phyloP scores from a whole-genome alignment of 2,329 filamentous ascomycete species.

The Clonostachys chloroleuca region DNA sequence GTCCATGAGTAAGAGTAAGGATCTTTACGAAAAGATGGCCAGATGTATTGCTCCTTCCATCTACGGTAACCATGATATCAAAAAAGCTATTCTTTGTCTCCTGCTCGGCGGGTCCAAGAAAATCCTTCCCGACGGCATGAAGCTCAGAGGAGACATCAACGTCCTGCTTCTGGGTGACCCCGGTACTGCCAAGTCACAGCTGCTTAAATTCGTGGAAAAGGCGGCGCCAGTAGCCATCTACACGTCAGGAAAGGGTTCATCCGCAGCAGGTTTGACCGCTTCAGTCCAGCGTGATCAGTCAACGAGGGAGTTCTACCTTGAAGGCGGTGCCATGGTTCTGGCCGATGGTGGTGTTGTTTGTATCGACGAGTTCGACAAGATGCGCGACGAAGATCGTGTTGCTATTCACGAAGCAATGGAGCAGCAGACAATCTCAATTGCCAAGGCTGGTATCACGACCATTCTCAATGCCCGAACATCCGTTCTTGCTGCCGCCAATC shows the following conservation, averaged over 20 bases:
- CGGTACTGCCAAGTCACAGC: conserved; percentile 95
- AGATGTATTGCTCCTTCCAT: conserved; percentile 96
- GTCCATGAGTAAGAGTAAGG: conserved; percentile 83
- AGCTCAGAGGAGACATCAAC: conserved; percentile 95
- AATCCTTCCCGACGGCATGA: conserved; percentile 96
- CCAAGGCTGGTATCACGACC: conserved; percentile 96
- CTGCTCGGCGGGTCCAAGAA: conserved; percentile 96
- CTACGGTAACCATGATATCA: conserved; percentile 93
- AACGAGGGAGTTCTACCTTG: conserved; percentile 94
- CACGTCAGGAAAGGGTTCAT: conserved; percentile 97
- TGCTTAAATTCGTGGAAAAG: conserved; percentile 96
- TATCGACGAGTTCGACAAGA: conserved; percentile 99
- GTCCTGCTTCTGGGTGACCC: conserved; percentile 94
- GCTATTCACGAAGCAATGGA: conserved; percentile 99
- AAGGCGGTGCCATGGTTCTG: conserved; percentile 97
- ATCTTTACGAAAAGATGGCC: conserved; percentile 88
- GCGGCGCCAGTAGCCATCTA: conserved; percentile 96
- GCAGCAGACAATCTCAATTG: conserved; percentile 98
- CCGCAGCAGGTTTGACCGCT: conserved; percentile 92
- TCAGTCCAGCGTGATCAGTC: conserved; percentile 91
- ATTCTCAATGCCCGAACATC: conserved; percentile 95
- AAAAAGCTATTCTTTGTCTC: conserved; percentile 93
- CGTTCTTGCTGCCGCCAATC: conserved; percentile 92
- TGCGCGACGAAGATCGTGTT: conserved; percentile 96
- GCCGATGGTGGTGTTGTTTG: conserved; percentile 96